Percentiles rank a stretch among this genome's conserved stretches.
These are phyloP conservation scores for Solanum piurae DNA, from an alignment of 257 asterid genomes.

Conservation along the genomic window DNA sequence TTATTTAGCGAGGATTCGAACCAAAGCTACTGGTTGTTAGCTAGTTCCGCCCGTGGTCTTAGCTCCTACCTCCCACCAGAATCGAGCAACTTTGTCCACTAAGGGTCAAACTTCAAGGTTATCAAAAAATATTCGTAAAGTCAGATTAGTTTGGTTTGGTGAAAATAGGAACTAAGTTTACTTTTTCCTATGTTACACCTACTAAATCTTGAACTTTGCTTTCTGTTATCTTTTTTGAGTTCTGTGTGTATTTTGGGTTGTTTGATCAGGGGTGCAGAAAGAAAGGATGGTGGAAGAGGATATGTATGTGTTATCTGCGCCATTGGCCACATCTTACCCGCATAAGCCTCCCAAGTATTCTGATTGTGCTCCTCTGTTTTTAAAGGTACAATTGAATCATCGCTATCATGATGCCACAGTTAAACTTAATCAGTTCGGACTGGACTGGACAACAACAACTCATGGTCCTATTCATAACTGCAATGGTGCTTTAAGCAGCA, in stretches of 20 bases:
- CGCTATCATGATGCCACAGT: conserved; percentile 56
- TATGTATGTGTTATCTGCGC: conserved; percentile 73
- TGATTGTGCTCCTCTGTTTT: conserved; percentile 84
- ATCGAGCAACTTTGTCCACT: not conserved
- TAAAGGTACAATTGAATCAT: conserved; percentile 51
- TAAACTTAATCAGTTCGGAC: conserved; percentile 80
- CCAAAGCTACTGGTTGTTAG: not conserved
- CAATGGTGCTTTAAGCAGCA: conserved; percentile 18
- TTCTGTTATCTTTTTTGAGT: not conserved
- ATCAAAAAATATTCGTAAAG: not conserved
- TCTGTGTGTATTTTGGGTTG: conserved; percentile 12
- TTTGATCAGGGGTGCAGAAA: conserved; percentile 73
- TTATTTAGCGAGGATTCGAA: not conserved
- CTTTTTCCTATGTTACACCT: not conserved
- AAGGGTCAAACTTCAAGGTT: not conserved
- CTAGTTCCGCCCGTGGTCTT: not conserved
- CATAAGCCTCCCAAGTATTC: conserved; percentile 85
- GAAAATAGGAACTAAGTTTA: not conserved
- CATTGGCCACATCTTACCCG: conserved; percentile 76
- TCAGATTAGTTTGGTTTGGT: not conserved
- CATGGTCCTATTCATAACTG: conserved; percentile 51
- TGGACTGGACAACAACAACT: conserved; percentile 72
- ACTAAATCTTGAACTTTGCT: not conserved
- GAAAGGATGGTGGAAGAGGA: conserved; percentile 95
- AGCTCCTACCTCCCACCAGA: not conserved